Conservation (phyloP, 2,329 filamentous ascomycete species). For the Aaosphaeria arxii region DNA sequence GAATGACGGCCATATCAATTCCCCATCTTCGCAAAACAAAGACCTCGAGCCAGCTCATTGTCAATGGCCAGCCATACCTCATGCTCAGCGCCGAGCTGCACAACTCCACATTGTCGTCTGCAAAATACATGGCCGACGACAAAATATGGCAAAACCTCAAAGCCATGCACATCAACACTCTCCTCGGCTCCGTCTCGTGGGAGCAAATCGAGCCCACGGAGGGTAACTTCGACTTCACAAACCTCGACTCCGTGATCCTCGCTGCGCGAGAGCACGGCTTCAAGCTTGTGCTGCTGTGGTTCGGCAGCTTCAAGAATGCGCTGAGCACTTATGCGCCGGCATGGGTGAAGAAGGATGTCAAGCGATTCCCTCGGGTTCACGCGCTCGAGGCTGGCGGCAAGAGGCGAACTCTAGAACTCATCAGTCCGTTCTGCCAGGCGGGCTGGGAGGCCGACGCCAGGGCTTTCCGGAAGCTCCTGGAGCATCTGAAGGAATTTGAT, state of each 20-base stretch:
- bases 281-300: slow-evolving; percentile 46
- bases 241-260: slow-evolving; percentile 41
- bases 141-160: slow-evolving; percentile 43
- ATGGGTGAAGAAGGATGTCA: slow-evolving; percentile 31
- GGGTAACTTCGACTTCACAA: slow-evolving; percentile 42
- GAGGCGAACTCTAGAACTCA: slow-evolving; percentile 14
- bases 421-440: background rate
- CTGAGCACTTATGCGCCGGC: slow-evolving; percentile 24
- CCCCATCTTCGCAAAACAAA: slow-evolving; percentile 20
- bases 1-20: slow-evolving; percentile 4
- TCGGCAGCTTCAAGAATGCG: slow-evolving; percentile 49
- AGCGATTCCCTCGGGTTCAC: slow-evolving; percentile 28
- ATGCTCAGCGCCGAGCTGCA: slow-evolving; percentile 47
- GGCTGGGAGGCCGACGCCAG: slow-evolving; percentile 21
- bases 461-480: slow-evolving; percentile 40
- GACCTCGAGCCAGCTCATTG: slow-evolving; percentile 4
- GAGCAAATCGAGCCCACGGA: slow-evolving; percentile 48
- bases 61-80: slow-evolving; percentile 43
- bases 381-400: slow-evolving; percentile 19
- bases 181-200: slow-evolving; percentile 47
- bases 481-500: slow-evolving; percentile 45
- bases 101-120: slow-evolving; percentile 47
- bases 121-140: slow-evolving; percentile 41
- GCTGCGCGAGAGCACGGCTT: slow-evolving; percentile 38
- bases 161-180: slow-evolving; percentile 43